Conservation (phyloP, 768 basidiomycete genomes). For the Pleurotus tuber-regium region DNA sequence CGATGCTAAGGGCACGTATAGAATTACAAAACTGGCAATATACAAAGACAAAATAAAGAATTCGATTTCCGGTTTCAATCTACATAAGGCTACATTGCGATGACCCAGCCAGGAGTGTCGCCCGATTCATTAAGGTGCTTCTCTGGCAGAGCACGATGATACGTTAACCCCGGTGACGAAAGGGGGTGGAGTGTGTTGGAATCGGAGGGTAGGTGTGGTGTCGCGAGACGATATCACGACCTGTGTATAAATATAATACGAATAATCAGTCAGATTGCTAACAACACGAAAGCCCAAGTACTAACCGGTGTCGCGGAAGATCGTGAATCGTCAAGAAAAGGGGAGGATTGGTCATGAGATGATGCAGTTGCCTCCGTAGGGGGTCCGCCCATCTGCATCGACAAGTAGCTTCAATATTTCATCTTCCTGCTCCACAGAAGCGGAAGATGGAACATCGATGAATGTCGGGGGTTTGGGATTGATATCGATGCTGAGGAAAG, state of each 20-base stretch:
- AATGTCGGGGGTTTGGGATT: background rate
- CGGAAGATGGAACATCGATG: background rate
- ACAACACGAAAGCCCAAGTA: too few species aligned
- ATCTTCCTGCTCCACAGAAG: background rate
- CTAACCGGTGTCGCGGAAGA: too few species aligned
- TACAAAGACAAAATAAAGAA: too few species aligned
- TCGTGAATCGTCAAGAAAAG: too few species aligned
- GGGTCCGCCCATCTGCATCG: background rate
- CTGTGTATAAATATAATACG: too few species aligned
- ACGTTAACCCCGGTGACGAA: background rate
- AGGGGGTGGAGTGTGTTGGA: background rate
- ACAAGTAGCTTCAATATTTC: background rate
- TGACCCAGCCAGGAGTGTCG: background rate
- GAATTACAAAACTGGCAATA: too few species aligned
- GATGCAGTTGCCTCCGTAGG: background rate
- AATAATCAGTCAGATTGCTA: background rate
- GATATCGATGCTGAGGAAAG: background rate
- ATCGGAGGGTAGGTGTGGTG: background rate
- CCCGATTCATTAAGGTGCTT: too few species aligned
- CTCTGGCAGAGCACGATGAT: background rate
- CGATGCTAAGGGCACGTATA: too few species aligned
- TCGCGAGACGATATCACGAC: background rate
- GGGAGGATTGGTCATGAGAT: background rate
- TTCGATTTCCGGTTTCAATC: too few species aligned
- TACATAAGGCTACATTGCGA: background rate